A percentile compares a stretch with the other conserved stretches of the same genome.
Conservation (phyloP, 108 stramenopile genomes). For the Nitzschia putrida region DNA sequence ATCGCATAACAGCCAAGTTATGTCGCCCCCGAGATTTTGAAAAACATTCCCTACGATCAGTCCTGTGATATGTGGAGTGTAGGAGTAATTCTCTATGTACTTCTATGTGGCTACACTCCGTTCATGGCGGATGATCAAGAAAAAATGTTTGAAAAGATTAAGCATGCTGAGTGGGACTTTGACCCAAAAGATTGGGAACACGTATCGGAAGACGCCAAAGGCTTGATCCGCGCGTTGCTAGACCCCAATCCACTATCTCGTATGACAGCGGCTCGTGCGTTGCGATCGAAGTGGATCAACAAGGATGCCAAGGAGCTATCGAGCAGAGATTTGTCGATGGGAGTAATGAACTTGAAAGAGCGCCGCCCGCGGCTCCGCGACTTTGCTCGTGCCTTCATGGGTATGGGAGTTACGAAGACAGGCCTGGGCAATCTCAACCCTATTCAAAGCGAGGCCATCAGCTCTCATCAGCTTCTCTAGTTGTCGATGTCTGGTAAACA, state of each 20-base stretch:
- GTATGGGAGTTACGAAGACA: conserved; percentile 15
- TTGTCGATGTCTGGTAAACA: too few relatives aligned
- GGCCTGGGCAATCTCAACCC: conserved; percentile 7
- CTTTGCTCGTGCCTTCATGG: conserved; percentile 27
- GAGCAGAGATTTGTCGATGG: conserved; percentile 48
- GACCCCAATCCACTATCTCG: conserved; percentile 64
- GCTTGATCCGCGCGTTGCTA: conserved; percentile 70
- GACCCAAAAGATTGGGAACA: conserved; percentile 62
- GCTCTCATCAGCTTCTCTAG: conserved; percentile 9
- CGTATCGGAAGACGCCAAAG: conserved; percentile 70
- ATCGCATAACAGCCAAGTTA: conserved; percentile 37
- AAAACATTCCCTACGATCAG: conserved; percentile 69
- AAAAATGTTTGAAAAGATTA: conserved; percentile 52
- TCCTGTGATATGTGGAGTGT: conserved; percentile 93
- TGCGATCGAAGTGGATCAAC: conserved; percentile 75
- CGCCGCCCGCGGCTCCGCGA: conserved; percentile 20
- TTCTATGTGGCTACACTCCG: conserved; percentile 83
- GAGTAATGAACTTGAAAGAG: conserved; percentile 21
- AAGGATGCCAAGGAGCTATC: conserved; percentile 45
- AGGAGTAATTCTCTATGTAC: conserved; percentile 90
- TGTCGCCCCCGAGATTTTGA: conserved; percentile 65
- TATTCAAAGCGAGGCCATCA: conserved; percentile 4
- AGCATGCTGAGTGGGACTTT: conserved; percentile 47
- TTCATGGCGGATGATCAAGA: conserved; percentile 51
- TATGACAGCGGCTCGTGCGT: conserved; percentile 58